Evolutionary conservation across 306 rosid genomes (phyloP), one percentile per base, ranked within the genome.

Genomic region (Echinosophora koreensis): DNA sequence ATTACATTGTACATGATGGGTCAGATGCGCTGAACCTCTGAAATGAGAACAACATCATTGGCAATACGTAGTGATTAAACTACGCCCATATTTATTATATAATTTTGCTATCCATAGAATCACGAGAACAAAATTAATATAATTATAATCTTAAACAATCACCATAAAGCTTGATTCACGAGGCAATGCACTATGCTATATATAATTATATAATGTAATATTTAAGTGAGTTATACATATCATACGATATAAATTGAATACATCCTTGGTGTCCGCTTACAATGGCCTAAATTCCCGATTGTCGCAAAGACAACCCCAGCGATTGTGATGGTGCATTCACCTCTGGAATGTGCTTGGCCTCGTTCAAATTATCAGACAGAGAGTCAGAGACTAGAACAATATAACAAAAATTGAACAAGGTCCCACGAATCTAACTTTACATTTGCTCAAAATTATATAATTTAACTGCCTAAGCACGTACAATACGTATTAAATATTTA

Each of bases 111-210:
- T 77, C 88, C 71, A 50, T 2, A 69, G 80, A 74, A 63, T 84
- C 89, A 85, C 87, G 96, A 87, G 85, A 70, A 86, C 77, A 81
- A 81, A 79, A 66, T n/a, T n/a, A n/a, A n/a, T n/a, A n/a, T n/a
- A n/a, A n/a, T 41, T 72, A 58, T 51, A 63, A 61, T 82, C 38
- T 64, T 61, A 58, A 69, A 34, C 60, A 79, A 59, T 74, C 56
- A 68, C 4, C 13, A 38, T 60, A 60, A 62, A 17, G 42, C 57
- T 65, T 17, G 59, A 64, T 46, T 83, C 80, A 69, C 80, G 83
- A 76, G 86, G 54, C 66, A 72, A 13, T 60, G 55, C 52, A 49
- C 5, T 51, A 52, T 18, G 50, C 57, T 50, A 16, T 28, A 57
- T 32, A 8, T 42, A 8, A 8, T 1, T 44, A 9, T 30, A 30